A percentile compares a stretch with the other conserved stretches of the same genome.
phyloP scores from a whole-genome alignment of 768 basidiomycete genomes.

The Suillus fuscotomentosus region DNA sequence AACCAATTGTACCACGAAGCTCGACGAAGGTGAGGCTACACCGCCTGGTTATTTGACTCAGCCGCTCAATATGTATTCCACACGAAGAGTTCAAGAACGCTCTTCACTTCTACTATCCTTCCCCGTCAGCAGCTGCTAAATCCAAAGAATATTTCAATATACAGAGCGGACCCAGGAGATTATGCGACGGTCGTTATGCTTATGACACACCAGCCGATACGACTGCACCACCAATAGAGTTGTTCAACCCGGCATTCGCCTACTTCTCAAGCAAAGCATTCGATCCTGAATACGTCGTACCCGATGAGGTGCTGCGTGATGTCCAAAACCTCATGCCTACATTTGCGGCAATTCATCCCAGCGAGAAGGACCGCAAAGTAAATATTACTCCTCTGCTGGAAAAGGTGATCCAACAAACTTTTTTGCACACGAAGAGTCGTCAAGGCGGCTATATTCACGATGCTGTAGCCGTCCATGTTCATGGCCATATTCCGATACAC shows the following conservation, averaged over 20 bases:
- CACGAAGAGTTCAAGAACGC: too few species aligned
- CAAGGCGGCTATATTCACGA: constrained; percentile 6
- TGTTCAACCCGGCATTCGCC: not conserved
- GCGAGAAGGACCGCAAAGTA: not conserved
- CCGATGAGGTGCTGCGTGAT: not conserved
- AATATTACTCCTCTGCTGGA: constrained; percentile 1
- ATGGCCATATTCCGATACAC: not conserved
- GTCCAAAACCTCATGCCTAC: constrained; percentile 11
- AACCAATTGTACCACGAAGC: too few species aligned
- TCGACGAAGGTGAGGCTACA: too few species aligned
- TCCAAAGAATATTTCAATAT: not conserved
- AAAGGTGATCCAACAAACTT: not conserved
- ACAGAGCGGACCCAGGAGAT: not conserved
- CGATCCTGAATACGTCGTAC: not conserved
- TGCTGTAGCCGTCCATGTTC: not conserved
- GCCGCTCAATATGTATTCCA: too few species aligned
- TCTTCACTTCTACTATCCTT: too few species aligned
- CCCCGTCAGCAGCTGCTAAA: not conserved
- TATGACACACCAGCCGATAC: not conserved
- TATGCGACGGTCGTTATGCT: not conserved
- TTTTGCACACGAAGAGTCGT: not conserved
- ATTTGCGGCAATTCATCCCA: constrained; percentile 15
- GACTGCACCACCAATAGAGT: not conserved
- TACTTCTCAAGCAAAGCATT: not conserved
- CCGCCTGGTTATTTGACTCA: too few species aligned